Conservation (phyloP, 108 stramenopile genomes). For the Discostella pseudostelligera region DNA sequence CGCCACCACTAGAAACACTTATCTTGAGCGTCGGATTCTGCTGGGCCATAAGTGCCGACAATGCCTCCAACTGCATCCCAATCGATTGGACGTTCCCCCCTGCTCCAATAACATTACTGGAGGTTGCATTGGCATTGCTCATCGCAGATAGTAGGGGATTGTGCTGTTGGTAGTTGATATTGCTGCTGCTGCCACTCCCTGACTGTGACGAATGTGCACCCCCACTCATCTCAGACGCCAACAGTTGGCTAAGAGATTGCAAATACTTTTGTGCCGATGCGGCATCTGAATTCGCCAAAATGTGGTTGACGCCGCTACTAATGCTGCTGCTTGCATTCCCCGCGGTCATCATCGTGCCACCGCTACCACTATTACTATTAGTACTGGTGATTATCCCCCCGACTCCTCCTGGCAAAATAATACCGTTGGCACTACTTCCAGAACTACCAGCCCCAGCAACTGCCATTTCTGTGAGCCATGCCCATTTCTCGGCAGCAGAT, state of each 20-base stretch:
- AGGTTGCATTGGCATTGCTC: neutral
- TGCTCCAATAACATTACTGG: neutral
- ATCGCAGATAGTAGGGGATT: neutral
- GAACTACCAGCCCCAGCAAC: too few species aligned
- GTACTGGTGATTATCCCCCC: neutral
- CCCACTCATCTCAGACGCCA: conserved; percentile 9
- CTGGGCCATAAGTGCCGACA: conserved; percentile 11
- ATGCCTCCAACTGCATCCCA: conserved; percentile 10
- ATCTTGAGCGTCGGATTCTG: neutral
- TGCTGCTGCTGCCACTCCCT: neutral
- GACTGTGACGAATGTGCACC: neutral
- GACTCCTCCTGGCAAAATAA: neutral
- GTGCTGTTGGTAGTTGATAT: too few species aligned
- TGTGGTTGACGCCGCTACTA: neutral
- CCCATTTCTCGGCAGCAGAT: too few species aligned
- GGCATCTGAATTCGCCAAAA: conserved; percentile 3
- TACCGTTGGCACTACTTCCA: too few species aligned
- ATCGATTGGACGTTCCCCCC: neutral
- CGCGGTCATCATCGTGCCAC: neutral
- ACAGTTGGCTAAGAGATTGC: conserved; percentile 14
- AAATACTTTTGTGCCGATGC: conserved; percentile 16
- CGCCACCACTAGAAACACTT: neutral
- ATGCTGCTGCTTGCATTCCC: too few species aligned
- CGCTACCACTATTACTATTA: neutral
- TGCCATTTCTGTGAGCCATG: too few species aligned